Evolutionary conservation across 768 basidiomycete species (phyloP), one percentile per base, ranked within the genome.

Genomic region (Sutorius australiensis): DNA sequence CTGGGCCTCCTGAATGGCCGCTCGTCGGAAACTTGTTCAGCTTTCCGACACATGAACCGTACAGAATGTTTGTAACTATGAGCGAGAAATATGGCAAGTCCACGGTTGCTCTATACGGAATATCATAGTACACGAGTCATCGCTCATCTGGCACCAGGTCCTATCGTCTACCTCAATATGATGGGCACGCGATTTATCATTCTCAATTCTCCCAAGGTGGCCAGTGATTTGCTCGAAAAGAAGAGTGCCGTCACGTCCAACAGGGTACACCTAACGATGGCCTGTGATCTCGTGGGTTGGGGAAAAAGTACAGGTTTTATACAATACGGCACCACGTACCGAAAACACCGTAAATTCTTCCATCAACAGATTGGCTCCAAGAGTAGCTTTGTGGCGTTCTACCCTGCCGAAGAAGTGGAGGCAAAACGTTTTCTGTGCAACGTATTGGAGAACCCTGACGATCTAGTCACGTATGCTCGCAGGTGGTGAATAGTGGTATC

Each of bases 21-120:
- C 31, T 83, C 6, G 66, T 83, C 39, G 82, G 82, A 30, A 83
- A 82, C 56, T 59, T 80, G 8, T 61, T 81, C 17, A 80, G 83
- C 53, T 75, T 83, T 73, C 81, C 81, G 30, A 66, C 67, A 14
- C 69, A 73, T 36, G 67, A 72, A 42, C 76, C 78, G 51, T 82
- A 80, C 77, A 51, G 77, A 16, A 78, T 76, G 0, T 80, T 80
- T 51, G 72, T 74, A 5, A 67, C 69, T 31, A 37, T 60, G 54
- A 31, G 33, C 38, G 70, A 78, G 55, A 66, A 66, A 63, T 83
- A 75, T 56, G 83, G 83, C 76, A 60, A 53, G 72, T 63, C 32
- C 32, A 7, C 13, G 27, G 7, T 16, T 14, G 5, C 42, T 21
- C 24, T 39, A 51, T 16, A 13, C 32, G n/a, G 45, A 54, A 21